Percentiles rank a stretch among this genome's conserved stretches.
Conservation (phyloP, 345 rosid species). For the Adansonia digitata region DNA sequence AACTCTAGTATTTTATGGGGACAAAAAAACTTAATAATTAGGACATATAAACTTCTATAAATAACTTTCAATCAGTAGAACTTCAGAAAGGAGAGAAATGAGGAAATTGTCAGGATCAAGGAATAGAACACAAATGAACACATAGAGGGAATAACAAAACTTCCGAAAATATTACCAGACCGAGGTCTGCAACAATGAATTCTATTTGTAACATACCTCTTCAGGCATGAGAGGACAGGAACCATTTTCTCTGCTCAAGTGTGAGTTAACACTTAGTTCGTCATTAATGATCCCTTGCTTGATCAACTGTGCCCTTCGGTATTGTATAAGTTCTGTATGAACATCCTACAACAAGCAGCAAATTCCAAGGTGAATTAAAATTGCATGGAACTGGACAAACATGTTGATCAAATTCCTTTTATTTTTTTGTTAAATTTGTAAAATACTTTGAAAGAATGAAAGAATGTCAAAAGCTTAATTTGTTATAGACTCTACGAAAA, state of each 20-base stretch:
- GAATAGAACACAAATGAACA: neutral
- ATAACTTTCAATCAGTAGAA: neutral
- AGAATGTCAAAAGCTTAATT: neutral
- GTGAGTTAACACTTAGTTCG: constrained; percentile 57
- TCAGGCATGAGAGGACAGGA: constrained; percentile 97
- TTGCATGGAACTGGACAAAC: constrained; percentile 11
- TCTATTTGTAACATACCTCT: constrained; percentile 50
- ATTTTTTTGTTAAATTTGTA: neutral
- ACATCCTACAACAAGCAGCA: constrained; percentile 56
- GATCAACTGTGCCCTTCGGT: constrained; percentile 84
- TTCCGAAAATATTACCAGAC: neutral
- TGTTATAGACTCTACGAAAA: neutral
- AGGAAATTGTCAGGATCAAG: neutral
- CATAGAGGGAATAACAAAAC: neutral
- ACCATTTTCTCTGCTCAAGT: constrained; percentile 68
- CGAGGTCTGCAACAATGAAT: neutral
- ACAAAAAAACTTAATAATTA: neutral
- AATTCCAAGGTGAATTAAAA: constrained; percentile 22
- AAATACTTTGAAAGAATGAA: neutral
- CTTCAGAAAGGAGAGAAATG: neutral
- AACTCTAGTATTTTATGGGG: too few relatives aligned
- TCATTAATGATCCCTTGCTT: constrained; percentile 66
- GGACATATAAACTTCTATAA: too few relatives aligned
- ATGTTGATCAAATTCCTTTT: neutral
- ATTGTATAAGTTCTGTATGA: constrained; percentile 92